Conservation (phyloP, 768 basidiomycete genomes). For the Tricholoma saponaceum region DNA sequence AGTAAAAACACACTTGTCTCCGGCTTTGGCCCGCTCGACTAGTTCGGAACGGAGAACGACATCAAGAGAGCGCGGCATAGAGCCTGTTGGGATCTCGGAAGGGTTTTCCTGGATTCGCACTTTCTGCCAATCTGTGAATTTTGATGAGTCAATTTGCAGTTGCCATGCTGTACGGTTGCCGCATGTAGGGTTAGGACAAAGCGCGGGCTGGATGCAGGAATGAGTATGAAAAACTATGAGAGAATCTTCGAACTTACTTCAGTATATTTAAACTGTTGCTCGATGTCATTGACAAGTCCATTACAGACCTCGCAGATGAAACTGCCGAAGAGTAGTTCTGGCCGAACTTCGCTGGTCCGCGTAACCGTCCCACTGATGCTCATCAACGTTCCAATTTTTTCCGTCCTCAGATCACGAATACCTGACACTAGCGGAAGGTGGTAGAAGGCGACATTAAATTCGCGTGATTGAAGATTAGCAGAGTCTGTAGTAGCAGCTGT, state of each 20-base stretch:
- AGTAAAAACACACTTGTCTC: slow-evolving; percentile 97
- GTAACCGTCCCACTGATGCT: slow-evolving; percentile 97
- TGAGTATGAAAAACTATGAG: slow-evolving; percentile 8
- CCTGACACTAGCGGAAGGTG: slow-evolving; percentile 91
- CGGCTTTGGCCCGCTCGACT: slow-evolving; percentile 98
- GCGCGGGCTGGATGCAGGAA: slow-evolving; percentile 57
- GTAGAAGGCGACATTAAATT: slow-evolving; percentile 95
- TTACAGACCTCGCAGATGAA: slow-evolving; percentile 91
- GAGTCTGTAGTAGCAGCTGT: slow-evolving; percentile 85
- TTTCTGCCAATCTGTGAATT: slow-evolving; percentile 99
- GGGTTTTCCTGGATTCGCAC: slow-evolving; percentile 98
- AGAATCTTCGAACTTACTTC: slow-evolving; percentile 53
- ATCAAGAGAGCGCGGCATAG: slow-evolving; percentile 96
- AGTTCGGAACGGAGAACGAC: slow-evolving; percentile 94
- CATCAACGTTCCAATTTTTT: slow-evolving; percentile 91
- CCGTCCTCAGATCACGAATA: slow-evolving; percentile 89
- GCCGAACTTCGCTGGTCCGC: slow-evolving; percentile 94
- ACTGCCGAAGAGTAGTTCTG: slow-evolving; percentile 89
- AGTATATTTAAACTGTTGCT: slow-evolving; percentile 99
- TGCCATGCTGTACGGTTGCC: slow-evolving; percentile 90
- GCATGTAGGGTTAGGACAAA: slow-evolving; percentile 94
- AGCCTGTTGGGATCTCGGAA: slow-evolving; percentile 97
- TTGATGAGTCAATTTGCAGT: slow-evolving; percentile 91
- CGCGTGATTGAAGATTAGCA: slow-evolving; percentile 84
- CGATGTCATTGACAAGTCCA: slow-evolving; percentile 85